Evolutionary conservation across 1,284 basidiomycete genomes (phyloP), one percentile per base, ranked within the genome.

Genomic region (Papiliotrema laurentii): DNA sequence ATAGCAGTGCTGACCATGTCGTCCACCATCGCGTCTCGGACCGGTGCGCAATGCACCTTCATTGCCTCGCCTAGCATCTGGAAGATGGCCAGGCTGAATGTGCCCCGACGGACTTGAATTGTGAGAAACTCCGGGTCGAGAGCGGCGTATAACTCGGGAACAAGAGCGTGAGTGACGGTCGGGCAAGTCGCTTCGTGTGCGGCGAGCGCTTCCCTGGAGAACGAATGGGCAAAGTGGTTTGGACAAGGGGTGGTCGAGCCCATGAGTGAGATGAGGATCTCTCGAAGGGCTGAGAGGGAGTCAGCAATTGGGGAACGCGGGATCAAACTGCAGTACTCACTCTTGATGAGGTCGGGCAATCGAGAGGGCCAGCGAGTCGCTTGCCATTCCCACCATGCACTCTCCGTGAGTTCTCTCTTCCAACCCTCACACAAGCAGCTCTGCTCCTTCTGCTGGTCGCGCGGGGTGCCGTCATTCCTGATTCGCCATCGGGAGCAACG

Each of bases 11-110:
- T 76, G 24, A 93, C 83, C 87, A 96, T 90, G 44, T 80, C 79
- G 66, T 92, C 87, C 37, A 96, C 85, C 47, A 83, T 81, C 11
- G 78, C 79, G 73, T 96, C 91, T 31, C 91, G 80, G 83, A 93
- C 92, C 10, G 91, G 91, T 3, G 92, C 91, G 58, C 92, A 94
- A 66, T 96, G 90, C 37, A 83, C 83, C 73, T 92, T 90, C 59
- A 96, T 80, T 14, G 87, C 85, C 53, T 81, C 78, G 16, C 87
- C 90, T 56, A 94, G 83, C 49, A 84, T 82, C 39, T 78, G 72
- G 72, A 94, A 89, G 37, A 94, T 78, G n/a, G 82, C 82, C 11
- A 83, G 79, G 34, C 92, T 87, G 63, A 90, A 87, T n/a, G 86
- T 76, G 34, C 81, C 80, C 54, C 86, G 85, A 43, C 79, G 79